Evolutionary conservation across 257 asterid species (phyloP), one percentile per base, ranked within the genome.

Genomic region (Ophiorrhiza pumila): DNA sequence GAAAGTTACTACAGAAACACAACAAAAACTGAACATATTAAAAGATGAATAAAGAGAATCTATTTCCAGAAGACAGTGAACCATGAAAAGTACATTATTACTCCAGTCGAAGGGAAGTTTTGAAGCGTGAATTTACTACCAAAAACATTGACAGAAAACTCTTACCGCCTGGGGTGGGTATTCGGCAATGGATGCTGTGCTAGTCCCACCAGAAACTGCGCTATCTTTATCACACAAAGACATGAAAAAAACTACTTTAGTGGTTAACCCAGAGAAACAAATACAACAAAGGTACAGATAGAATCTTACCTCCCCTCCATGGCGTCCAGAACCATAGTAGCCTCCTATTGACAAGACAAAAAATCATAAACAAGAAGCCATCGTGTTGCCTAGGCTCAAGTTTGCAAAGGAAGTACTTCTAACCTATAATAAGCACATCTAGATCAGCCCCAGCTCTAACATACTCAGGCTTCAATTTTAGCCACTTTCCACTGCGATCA

Each of bases 401-500:
- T 65, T 32, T 64, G 43, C 5, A 55, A 50, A 41, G 57, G 37
- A 69, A 49, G 68, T 57, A 76, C n/a, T 63, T 64, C 87, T 58
- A 34, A 94, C 98, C 99, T 80, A 94, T 91, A 58, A 94, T 86
- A 77, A 94, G 88, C 81, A 84, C 93, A 82, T 94, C 99, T 74
- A 94, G 84, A 79, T 94, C 99, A 72, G 99, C 79, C 64, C 97
- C 97, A 46, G 99, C 93, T 61, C 89, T 87, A 73, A 94, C 80
- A 81, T 94, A 94, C 20, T 94, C 99, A 69, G 99, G 99, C 85
- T 94, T 94, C 80, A 94, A 79, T 74, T 94, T 94, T 68, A 90
- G 86, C 99, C 99, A 94, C 89, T 94, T 94, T 80, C 92, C 96
- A 86, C 93, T 94, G 65, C 99, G 88, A 81, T 94, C 99, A 78